phyloP scores from a whole-genome alignment of 192 early-diverging fungal genomes.

The Entomortierella chlamydospora region DNA sequence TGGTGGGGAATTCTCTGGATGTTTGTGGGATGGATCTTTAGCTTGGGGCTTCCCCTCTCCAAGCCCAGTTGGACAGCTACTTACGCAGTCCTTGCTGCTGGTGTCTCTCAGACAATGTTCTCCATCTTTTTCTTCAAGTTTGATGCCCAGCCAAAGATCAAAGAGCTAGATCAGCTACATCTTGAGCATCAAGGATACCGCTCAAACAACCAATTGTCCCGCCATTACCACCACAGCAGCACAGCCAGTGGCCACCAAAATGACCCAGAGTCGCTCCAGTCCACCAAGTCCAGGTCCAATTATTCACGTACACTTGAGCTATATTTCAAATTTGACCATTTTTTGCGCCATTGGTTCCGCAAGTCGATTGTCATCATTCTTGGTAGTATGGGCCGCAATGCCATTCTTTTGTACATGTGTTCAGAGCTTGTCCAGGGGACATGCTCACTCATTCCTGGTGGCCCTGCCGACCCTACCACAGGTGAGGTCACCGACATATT shows the following conservation, averaged over 20 bases:
- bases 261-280: background rate
- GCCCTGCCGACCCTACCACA: conserved; percentile 21
- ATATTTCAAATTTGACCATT: conserved; percentile 29
- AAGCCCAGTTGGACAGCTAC: conserved; percentile 70
- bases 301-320: conserved; percentile 24
- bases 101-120: conserved; percentile 51
- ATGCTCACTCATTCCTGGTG: conserved; percentile 37
- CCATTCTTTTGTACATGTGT: conserved; percentile 61
- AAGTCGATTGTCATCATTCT: conserved; percentile 20
- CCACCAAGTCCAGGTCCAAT: background rate
- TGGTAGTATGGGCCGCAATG: conserved; percentile 61
- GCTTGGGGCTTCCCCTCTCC: conserved; percentile 58
- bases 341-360: conserved; percentile 47
- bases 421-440: conserved; percentile 49
- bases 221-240: background rate
- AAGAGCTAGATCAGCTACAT: conserved; percentile 19
- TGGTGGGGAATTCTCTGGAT: conserved; percentile 47
- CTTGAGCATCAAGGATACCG: conserved; percentile 24
- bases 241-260: no score
- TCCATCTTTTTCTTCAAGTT: conserved; percentile 54
- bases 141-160: conserved; percentile 51
- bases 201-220: conserved; percentile 18
- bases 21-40: conserved; percentile 42
- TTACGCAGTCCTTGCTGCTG: conserved; percentile 56
- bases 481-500: conserved; percentile 18